These are phyloP conservation scores for Thalassiosira profunda DNA, from an alignment of 108 stramenopile species.

Conservation along the genomic window DNA sequence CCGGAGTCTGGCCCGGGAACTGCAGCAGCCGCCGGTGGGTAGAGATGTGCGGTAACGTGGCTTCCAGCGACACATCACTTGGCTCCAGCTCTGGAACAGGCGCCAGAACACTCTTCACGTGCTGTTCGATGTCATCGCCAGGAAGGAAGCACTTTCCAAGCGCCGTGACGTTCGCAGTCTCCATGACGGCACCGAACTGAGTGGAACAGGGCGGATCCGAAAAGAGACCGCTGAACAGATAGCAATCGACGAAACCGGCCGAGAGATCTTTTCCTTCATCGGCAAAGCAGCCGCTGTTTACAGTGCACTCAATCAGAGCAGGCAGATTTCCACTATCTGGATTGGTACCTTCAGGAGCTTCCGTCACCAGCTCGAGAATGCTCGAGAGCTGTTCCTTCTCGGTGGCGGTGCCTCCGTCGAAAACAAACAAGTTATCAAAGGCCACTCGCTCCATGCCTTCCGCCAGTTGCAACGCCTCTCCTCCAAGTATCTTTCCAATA, in stretches of 20 bases:
- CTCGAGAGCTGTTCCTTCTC: neutral
- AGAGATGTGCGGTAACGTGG: no score
- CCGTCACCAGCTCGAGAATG: neutral
- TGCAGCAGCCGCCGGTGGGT: neutral
- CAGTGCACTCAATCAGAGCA: constrained; percentile 12
- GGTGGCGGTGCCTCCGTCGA: constrained; percentile 11
- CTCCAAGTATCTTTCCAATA: constrained; percentile 22
- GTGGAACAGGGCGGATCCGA: constrained; percentile 6
- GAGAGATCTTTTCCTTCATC: constrained; percentile 1
- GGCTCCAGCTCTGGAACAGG: no score
- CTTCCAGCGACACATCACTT: no score
- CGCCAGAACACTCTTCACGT: no score
- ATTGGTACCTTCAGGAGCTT: constrained; percentile 15
- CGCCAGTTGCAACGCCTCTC: no score
- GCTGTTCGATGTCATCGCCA: neutral
- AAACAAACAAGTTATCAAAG: neutral
- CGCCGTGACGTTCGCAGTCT: constrained; percentile 7
- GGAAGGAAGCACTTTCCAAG: constrained; percentile 23
- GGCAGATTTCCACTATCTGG: constrained; percentile 5
- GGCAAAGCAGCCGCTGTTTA: constrained; percentile 16
- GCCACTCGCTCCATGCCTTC: no score
- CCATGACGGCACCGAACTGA: constrained; percentile 18
- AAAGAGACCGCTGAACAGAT: constrained; percentile 1
- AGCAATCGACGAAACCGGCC: constrained; percentile 17
- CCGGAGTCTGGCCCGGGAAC: neutral